These are phyloP conservation scores for Theobroma grandiflorum DNA, from an alignment of 441 rosid species.

Conservation along the genomic window DNA sequence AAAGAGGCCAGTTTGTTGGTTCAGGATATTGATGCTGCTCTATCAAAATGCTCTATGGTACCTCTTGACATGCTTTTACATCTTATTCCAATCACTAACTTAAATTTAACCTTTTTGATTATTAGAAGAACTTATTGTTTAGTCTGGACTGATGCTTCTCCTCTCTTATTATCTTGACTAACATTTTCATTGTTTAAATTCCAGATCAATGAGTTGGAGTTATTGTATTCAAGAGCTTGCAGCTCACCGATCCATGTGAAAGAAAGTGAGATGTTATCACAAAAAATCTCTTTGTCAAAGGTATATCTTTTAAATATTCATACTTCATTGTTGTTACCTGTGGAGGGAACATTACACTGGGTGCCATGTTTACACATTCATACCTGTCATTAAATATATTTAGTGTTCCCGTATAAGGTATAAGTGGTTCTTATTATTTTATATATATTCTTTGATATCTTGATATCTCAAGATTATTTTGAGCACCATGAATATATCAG, in stretches of 20 bases:
- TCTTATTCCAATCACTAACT: constrained; percentile 6
- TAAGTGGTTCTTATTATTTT: no score
- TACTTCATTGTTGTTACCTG: background rate
- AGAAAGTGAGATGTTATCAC: constrained; percentile 61
- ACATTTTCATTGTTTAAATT: constrained; percentile 24
- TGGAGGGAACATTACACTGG: background rate
- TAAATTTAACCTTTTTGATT: constrained; percentile 20
- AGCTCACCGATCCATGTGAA: constrained; percentile 60
- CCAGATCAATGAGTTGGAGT: constrained; percentile 77
- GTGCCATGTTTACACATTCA: background rate
- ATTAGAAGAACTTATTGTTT: constrained; percentile 21
- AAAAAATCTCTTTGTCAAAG: constrained; percentile 70
- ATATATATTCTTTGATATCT: no score
- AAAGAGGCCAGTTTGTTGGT: constrained; percentile 69
- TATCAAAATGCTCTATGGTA: constrained; percentile 66
- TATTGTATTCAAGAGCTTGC: constrained; percentile 61
- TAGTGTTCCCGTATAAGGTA: no score
- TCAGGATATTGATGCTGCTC: constrained; percentile 61
- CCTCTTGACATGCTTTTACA: background rate
- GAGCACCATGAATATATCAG: no score
- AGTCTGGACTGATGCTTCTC: constrained; percentile 11
- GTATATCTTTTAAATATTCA: constrained; percentile 44
- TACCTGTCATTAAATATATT: background rate
- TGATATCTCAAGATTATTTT: no score
- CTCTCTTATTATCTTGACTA: constrained; percentile 20